Evolutionary conservation across 2,329 filamentous ascomycete species (phyloP).

Genomic region (Penicillium sp.): DNA sequence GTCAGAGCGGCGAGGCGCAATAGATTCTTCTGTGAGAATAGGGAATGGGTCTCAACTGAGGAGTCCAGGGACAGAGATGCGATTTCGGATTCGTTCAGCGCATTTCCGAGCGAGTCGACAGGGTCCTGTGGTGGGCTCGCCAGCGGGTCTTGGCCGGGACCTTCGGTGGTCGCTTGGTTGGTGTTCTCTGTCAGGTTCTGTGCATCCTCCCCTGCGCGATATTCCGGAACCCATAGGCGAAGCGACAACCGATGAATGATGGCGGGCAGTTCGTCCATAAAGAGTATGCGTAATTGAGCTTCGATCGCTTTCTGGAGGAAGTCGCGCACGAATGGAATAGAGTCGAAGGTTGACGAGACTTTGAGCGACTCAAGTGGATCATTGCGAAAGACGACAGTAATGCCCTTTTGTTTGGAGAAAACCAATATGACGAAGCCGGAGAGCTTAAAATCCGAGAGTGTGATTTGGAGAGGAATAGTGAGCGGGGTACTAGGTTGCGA

Average conservation of each 20-base stretch:
- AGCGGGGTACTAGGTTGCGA: conserved; percentile 63
- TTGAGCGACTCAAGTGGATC: conserved; percentile 97
- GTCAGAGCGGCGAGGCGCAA: conserved; percentile 77
- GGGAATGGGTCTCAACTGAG: conserved; percentile 76
- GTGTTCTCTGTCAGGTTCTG: conserved; percentile 53
- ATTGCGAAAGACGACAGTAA: conserved; percentile 96
- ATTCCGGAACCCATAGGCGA: conserved; percentile 85
- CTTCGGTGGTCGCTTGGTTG: conserved; percentile 46
- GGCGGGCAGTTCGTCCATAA: conserved; percentile 96
- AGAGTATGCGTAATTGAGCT: conserved; percentile 82
- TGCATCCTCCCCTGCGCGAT: conserved; percentile 66
- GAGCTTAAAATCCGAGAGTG: conserved; percentile 89
- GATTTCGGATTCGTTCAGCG: conserved; percentile 72
- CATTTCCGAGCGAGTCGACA: conserved; percentile 76
- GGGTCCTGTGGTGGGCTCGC: conserved; percentile 78
- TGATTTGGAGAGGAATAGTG: conserved; percentile 97
- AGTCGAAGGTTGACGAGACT: conserved; percentile 98
- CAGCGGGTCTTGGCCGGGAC: conserved; percentile 74
- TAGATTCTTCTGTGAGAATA: conserved; percentile 95
- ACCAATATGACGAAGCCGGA: conserved; percentile 97
- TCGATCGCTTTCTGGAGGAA: conserved; percentile 97
- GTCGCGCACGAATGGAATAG: conserved; percentile 96
- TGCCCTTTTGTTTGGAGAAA: conserved; percentile 94
- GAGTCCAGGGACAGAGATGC: conserved; percentile 77
- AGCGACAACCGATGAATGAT: conserved; percentile 93